These are phyloP conservation scores for Verticillium nonalfalfae DNA, from an alignment of 2,329 filamentous ascomycete genomes.

Conservation along the genomic window DNA sequence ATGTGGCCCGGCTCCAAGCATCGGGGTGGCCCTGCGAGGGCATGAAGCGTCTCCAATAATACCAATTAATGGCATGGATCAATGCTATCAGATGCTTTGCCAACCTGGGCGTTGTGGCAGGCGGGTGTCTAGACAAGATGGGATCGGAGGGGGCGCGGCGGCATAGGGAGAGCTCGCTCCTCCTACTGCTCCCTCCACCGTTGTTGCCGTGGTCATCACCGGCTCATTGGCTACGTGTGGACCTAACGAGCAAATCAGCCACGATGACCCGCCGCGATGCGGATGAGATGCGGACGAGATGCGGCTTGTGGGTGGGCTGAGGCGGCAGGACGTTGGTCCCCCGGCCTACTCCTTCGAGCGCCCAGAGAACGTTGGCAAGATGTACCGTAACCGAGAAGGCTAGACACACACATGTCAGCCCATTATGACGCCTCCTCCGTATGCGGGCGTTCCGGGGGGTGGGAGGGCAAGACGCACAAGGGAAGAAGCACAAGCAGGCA, in stretches of 20 bases:
- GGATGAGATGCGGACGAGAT: neutral
- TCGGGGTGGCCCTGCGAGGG: neutral
- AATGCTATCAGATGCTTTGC: neutral
- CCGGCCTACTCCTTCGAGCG: neutral
- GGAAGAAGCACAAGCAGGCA: neutral
- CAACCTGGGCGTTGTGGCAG: neutral
- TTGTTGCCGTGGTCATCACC: neutral
- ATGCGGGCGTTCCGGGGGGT: neutral
- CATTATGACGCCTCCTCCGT: neutral
- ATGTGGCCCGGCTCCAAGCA: neutral
- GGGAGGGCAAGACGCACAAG: neutral
- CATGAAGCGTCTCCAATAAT: neutral
- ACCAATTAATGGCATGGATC: neutral
- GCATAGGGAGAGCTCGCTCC: neutral
- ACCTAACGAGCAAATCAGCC: neutral
- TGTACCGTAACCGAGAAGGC: neutral
- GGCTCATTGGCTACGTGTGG: neutral
- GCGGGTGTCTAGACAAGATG: neutral
- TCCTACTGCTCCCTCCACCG: neutral
- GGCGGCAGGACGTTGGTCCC: neutral
- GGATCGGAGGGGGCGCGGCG: no score
- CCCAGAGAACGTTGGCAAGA: neutral
- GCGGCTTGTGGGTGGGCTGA: neutral
- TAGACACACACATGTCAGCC: neutral
- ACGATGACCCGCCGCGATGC: neutral